phyloP scores from a whole-genome alignment of 2,329 filamentous ascomycete genomes.

The Erysiphe pisi region DNA sequence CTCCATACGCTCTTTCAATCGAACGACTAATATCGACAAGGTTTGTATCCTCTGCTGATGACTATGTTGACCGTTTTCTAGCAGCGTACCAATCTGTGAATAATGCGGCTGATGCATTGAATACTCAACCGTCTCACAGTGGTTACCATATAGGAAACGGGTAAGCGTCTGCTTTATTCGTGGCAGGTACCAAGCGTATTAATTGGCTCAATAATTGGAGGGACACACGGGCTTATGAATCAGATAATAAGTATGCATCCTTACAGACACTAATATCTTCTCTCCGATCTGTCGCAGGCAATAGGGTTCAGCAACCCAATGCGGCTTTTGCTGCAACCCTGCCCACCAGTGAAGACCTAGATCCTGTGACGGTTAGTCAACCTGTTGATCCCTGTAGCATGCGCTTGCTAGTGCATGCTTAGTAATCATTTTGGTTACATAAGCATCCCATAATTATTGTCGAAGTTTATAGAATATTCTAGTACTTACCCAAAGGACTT shows the following conservation, averaged over 20 bases:
- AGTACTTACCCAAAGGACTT: no score
- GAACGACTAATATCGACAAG: background rate
- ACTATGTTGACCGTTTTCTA: background rate
- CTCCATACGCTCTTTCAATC: background rate
- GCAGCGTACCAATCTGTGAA: background rate
- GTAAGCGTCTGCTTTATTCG: background rate
- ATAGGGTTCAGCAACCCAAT: background rate
- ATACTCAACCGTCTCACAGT: background rate
- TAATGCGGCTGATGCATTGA: background rate
- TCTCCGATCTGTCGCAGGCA: conserved; percentile 18
- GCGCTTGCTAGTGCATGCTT: no score
- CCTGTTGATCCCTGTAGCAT: no score
- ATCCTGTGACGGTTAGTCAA: no score
- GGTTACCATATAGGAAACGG: background rate
- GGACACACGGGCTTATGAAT: background rate
- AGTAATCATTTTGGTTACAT: no score
- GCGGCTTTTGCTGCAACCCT: background rate
- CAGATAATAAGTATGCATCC: background rate
- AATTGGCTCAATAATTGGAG: background rate
- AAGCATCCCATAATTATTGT: no score
- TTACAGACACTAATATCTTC: background rate
- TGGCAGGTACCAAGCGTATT: background rate
- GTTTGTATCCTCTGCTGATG: background rate
- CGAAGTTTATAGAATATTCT: no score
- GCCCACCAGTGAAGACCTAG: background rate